Base-by-base conservation (phyloP, 768 basidiomycete species). In the Macrolepiota fuliginosa region DNA sequence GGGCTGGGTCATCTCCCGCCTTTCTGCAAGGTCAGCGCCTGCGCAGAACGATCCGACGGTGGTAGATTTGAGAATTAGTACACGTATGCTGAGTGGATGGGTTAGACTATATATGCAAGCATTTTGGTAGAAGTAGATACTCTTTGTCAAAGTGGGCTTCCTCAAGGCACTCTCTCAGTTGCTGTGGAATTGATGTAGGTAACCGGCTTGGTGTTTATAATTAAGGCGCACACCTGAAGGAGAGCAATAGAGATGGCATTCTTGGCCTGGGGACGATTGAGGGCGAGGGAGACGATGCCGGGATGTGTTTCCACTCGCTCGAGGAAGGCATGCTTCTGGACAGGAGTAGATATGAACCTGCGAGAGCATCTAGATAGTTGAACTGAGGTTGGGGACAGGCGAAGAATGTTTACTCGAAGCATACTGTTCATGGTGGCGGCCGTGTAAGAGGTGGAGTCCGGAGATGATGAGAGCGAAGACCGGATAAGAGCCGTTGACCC, bases 21-120 rank as follows among this genome's bases (percentile, higher is more conserved):
- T 81, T 70, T 98, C 95, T 54, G 79, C 79, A 50, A 97, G 84
- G 72, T 98, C 95, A 7, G 95, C 95, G 11, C 95, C 95, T 15
- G 95, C 88, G 70, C 95, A 98, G 75, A 97, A 98, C 2, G 91
- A 80, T 24, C 87, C 87, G n/a, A 80, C 66, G 0, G 87, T 83
- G 0, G 91, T 83, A 6, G 95, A 95, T 56, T 88, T 84, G n/a
- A 98, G 71, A 58, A 98, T 86, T 62, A 98, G 82, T 0, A 90
- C 85, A 60, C 94, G 89, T 56, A 89, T 79, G 60, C 90, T 93
- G 64, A 40, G 36, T 19, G 39, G 24, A 36, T 27, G 53, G 40
- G 58, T 56, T 66, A 37, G 54, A 40, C 7, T 32, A 7, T 32
- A 32, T 32, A 24, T 50, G 53, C 3, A 22, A 54, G 36, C 52